Base-by-base conservation (phyloP, 2,329 filamentous ascomycete species). In the Alternaria panax region DNA sequence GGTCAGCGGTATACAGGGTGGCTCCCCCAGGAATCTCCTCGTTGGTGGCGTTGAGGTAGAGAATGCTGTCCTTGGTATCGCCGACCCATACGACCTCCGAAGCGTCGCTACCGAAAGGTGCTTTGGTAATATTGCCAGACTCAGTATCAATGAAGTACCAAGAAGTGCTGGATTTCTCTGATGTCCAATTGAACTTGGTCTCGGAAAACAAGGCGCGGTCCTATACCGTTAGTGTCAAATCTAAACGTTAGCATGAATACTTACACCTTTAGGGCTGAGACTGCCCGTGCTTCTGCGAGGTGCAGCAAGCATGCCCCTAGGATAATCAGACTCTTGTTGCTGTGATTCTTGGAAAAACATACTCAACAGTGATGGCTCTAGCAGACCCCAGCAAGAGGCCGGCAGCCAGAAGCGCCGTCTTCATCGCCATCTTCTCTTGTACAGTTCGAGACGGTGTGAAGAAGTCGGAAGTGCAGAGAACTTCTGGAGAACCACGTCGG, bases 41-140 rank as follows among this genome's bases (percentile, higher is more conserved):
- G 55, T 86, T 88, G 51, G 89, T 88, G 53, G 84, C 83, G 20
- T 84, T 76, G 66, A 92, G 86, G 58, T 90, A 86, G 54, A 87
- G 88, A 25, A 96, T 82, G 60, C 88, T 79, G 8, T 74, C 74
- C 14, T 72, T 66, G 3, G 69, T 70, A 14, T 69, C 59, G 18
- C 74, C 73, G 34, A 76, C 66, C 73, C 73, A 77, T 12, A 77
- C 72, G 8, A 77, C 65, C 51, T 77, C 75, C 2, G 73, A 74
- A 5, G 76, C 73, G 11, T 63, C 70, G 24, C 70, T 69, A 34
- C 67, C 69, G 22, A 76, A 75, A 14, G 74, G 73, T 7, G 74
- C 74, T 28, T 75, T 69, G 7, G 73, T 73, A 20, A 73, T 66
- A 40, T 77, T 68, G 14, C 75, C 75, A 28, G 66, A 72, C 34